phyloP scores from a whole-genome alignment of 2,329 filamentous ascomycete species.

The Trichoderma pleuroti region DNA sequence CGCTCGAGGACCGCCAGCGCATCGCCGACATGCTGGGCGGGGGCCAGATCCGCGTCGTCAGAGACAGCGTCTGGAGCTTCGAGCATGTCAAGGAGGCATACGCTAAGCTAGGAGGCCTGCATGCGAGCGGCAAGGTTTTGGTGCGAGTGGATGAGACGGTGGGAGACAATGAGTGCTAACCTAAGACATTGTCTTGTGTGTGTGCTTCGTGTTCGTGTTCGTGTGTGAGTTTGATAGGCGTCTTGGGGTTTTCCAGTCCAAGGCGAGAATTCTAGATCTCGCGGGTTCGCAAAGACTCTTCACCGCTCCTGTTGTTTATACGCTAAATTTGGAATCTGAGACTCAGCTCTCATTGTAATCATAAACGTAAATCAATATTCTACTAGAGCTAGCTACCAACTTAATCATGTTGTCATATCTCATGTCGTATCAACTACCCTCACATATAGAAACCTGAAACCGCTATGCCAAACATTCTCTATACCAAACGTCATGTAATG shows the following conservation, averaged over 20 bases:
- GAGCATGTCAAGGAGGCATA: slow-evolving; percentile 38
- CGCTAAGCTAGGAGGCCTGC: slow-evolving; percentile 31
- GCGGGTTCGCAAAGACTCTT: neutral
- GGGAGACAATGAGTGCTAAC: slow-evolving; percentile 26
- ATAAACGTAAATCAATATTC: neutral
- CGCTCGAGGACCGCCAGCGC: slow-evolving; percentile 32
- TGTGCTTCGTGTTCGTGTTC: slow-evolving; percentile 12
- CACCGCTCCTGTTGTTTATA: neutral
- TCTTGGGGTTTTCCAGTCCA: neutral
- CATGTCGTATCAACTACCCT: neutral
- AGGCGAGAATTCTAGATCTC: neutral
- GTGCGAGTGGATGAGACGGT: slow-evolving; percentile 31
- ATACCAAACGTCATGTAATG: neutral
- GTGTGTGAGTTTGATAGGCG: neutral
- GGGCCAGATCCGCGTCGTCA: slow-evolving; percentile 35
- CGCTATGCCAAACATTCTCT: neutral
- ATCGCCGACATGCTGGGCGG: slow-evolving; percentile 33
- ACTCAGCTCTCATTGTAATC: neutral
- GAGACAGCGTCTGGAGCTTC: slow-evolving; percentile 38
- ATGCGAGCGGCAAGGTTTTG: slow-evolving; percentile 39
- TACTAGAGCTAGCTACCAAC: neutral
- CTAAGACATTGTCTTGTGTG: neutral
- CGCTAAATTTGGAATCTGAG: neutral
- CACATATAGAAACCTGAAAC: neutral
- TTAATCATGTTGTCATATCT: slow-evolving; percentile 4